Conservation (phyloP, 1,284 basidiomycete genomes). For the Schizopora paradoxa region DNA sequence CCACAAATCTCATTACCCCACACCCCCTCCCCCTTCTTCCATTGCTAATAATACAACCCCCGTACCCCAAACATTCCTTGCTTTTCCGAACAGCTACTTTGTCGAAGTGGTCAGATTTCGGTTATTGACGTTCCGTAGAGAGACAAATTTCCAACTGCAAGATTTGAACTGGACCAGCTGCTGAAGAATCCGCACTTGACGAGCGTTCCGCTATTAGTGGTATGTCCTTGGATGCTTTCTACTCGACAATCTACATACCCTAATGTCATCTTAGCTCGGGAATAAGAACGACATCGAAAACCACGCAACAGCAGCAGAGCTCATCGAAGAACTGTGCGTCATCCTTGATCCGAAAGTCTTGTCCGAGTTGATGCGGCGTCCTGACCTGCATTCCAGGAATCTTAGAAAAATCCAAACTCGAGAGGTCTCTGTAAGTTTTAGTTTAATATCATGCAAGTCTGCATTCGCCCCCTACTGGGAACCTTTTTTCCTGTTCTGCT, state of each 20-base stretch:
- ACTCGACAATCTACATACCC: neutral
- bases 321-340: constrained; percentile 76
- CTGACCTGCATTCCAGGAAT: constrained; percentile 41
- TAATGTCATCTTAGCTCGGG: constrained; percentile 52
- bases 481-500: neutral
- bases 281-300: constrained; percentile 92
- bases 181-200: constrained; percentile 68
- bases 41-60: neutral
- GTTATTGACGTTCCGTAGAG: constrained; percentile 38
- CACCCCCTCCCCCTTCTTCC: neutral
- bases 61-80: neutral
- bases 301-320: constrained; percentile 79
- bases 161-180: constrained; percentile 87
- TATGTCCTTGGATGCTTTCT: constrained; percentile 25
- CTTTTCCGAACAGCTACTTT: neutral
- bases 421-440: constrained; percentile 74
- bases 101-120: neutral
- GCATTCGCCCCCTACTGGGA: no score
- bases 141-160: constrained; percentile 81
- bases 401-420: constrained; percentile 79
- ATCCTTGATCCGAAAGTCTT: constrained; percentile 1
- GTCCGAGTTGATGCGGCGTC: constrained; percentile 6
- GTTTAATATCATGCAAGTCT: constrained; percentile 7
- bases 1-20: constrained; percentile 3
- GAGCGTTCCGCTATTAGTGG: constrained; percentile 86